Conservation (phyloP, 1,139 yeast genomes). For the Saccharomycopsis hybrid region DNA sequence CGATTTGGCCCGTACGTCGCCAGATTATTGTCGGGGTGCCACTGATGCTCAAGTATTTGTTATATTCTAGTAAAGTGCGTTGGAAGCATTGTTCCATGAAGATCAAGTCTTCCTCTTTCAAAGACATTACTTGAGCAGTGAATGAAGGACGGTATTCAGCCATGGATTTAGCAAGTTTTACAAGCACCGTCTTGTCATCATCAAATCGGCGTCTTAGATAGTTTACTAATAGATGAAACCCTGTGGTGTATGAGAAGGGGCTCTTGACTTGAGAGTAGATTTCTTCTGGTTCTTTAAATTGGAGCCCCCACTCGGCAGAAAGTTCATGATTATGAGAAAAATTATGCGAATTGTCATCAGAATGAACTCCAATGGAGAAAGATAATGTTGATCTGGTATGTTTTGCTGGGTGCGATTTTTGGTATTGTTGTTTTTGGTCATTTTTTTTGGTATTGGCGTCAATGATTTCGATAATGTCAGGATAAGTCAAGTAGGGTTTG, state of each 20-base stretch:
- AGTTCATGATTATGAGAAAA: neutral
- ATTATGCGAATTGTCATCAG: constrained; percentile 28
- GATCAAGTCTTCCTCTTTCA: constrained; percentile 84
- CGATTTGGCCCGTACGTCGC: constrained; percentile 94
- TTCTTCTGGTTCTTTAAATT: constrained; percentile 66
- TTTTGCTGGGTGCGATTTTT: no score
- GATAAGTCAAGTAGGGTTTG: constrained; percentile 36
- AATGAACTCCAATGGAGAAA: constrained; percentile 46
- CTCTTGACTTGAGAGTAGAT: constrained; percentile 66
- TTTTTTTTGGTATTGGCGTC: constrained; percentile 23
- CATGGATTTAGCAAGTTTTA: constrained; percentile 82
- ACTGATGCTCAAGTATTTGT: constrained; percentile 70
- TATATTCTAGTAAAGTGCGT: constrained; percentile 81
- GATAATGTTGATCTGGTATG: constrained; percentile 39
- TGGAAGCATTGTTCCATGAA: constrained; percentile 97
- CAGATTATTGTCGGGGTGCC: constrained; percentile 95
- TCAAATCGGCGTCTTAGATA: constrained; percentile 65
- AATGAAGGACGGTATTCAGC: constrained; percentile 87
- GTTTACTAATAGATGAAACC: constrained; percentile 74
- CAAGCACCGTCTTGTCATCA: constrained; percentile 52
- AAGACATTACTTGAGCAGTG: constrained; percentile 83
- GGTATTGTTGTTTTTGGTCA: no score
- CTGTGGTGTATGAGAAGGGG: constrained; percentile 87
- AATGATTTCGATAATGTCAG: constrained; percentile 43
- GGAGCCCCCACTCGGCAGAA: constrained; percentile 25